A percentile compares a stretch with the other conserved stretches of the same genome.
These are phyloP conservation scores for Zelonia costaricensis DNA, from an alignment of 208 protist genomes.

Conservation along the genomic window DNA sequence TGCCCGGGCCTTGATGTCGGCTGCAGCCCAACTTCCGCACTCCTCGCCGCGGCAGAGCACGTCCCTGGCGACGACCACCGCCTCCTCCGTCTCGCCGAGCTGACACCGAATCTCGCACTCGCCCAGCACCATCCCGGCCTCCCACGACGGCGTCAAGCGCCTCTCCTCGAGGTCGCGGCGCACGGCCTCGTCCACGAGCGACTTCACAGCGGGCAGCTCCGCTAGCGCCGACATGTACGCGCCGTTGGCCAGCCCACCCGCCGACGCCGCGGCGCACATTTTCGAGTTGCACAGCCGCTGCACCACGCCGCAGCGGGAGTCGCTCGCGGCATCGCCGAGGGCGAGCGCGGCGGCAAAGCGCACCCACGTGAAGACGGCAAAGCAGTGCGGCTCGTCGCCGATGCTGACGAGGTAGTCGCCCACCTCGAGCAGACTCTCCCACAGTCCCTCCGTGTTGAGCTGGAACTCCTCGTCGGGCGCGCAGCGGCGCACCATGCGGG, in stretches of 20 bases:
- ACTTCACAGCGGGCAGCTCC: background rate
- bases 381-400: slow-evolving; percentile 52
- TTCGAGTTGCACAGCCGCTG: slow-evolving; percentile 38
- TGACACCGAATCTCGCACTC: slow-evolving; percentile 44
- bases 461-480: slow-evolving; percentile 35
- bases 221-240: slow-evolving; percentile 21
- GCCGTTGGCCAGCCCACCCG: slow-evolving; percentile 15
- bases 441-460: slow-evolving; percentile 57
- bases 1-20: background rate
- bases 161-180: background rate
- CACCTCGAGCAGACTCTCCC: slow-evolving; percentile 56
- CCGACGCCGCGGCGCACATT: slow-evolving; percentile 18
- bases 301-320: slow-evolving; percentile 29
- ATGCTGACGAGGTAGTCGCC: slow-evolving; percentile 45
- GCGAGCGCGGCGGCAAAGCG: slow-evolving; percentile 43
- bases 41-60: slow-evolving; percentile 14
- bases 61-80: slow-evolving; percentile 25
- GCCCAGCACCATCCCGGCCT: slow-evolving; percentile 39
- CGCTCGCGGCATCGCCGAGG: slow-evolving; percentile 35
- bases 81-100: slow-evolving; percentile 46
- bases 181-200: slow-evolving; percentile 8
- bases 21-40: slow-evolving; percentile 16
- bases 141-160: slow-evolving; percentile 12
- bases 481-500: slow-evolving; percentile 21
- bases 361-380: slow-evolving; percentile 64